These are phyloP conservation scores for Boechera stricta DNA, from an alignment of 345 rosid genomes.

Conservation along the genomic window DNA sequence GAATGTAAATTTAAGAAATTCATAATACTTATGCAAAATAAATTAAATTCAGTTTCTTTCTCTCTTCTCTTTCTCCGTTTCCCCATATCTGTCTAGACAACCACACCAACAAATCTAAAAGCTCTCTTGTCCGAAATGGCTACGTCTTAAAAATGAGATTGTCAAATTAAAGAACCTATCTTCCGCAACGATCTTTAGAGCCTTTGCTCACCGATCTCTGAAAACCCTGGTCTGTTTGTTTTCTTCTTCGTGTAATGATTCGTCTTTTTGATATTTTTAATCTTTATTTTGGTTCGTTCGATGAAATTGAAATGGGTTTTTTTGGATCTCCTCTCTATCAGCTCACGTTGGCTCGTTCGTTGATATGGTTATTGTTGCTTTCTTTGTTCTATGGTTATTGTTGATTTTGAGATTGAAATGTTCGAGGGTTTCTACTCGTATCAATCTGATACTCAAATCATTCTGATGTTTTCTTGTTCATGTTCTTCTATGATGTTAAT, in stretches of 20 bases:
- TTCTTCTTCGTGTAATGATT: neutral
- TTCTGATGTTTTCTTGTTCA: neutral
- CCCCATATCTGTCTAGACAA: neutral
- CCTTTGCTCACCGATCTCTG: neutral
- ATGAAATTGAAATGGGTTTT: neutral
- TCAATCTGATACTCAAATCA: neutral
- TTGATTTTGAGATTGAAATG: neutral
- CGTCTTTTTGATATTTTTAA: neutral
- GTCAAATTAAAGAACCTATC: neutral
- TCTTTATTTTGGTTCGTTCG: neutral
- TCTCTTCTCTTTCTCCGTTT: neutral
- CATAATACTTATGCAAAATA: neutral
- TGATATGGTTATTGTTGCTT: neutral
- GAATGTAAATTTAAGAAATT: neutral
- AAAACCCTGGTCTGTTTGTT: neutral
- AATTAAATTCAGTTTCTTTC: neutral
- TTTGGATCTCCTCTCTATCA: neutral
- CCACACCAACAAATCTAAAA: constrained; percentile 10
- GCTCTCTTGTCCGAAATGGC: constrained; percentile 10
- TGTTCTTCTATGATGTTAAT: neutral
- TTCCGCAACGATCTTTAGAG: neutral
- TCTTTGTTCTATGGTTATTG: neutral
- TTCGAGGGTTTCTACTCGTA: constrained; percentile 2
- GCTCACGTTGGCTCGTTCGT: neutral
- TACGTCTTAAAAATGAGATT: neutral